Evolutionary conservation across 2,329 filamentous ascomycete genomes (phyloP).

Genomic region (Ophiocordyceps camponoti-leonardi): DNA sequence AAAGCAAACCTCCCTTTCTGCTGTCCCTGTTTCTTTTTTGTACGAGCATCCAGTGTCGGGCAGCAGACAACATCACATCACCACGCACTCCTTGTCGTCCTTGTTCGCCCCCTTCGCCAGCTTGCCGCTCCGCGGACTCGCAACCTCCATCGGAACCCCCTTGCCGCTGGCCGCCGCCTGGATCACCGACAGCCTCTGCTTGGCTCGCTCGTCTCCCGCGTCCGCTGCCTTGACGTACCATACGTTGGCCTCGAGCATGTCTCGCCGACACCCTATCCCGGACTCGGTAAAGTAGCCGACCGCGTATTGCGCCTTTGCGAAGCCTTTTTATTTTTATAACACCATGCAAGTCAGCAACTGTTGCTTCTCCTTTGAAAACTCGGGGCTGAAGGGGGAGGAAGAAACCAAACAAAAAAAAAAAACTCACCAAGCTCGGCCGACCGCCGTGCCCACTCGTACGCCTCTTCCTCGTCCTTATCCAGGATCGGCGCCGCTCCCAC

Average conservation of each 20-base stretch:
- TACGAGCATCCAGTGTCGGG: background rate
- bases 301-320: conserved; percentile 71
- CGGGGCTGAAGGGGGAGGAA: no score
- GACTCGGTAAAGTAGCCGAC: conserved; percentile 96
- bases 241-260: conserved; percentile 91
- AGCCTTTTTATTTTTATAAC: conserved; percentile 29
- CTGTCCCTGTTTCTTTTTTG: background rate
- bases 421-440: conserved; percentile 68
- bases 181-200: conserved; percentile 73
- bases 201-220: conserved; percentile 76
- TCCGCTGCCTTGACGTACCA: conserved; percentile 97
- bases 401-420: background rate
- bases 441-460: conserved; percentile 85
- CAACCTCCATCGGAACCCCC: conserved; percentile 38
- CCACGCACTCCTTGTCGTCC: conserved; percentile 38
- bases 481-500: conserved; percentile 82
- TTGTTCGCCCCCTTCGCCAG: conserved; percentile 29
- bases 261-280: conserved; percentile 88
- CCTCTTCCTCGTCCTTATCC: conserved; percentile 89
- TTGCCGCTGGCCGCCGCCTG: conserved; percentile 54
- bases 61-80: conserved; percentile 26
- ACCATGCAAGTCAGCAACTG: background rate
- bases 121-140: conserved; percentile 31
- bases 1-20: conserved; percentile 4
- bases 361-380: background rate